A percentile compares a stretch with the other conserved stretches of the same genome.
phyloP scores from a whole-genome alignment of 2,329 filamentous ascomycete genomes.

The Teratosphaeria gauchensis region DNA sequence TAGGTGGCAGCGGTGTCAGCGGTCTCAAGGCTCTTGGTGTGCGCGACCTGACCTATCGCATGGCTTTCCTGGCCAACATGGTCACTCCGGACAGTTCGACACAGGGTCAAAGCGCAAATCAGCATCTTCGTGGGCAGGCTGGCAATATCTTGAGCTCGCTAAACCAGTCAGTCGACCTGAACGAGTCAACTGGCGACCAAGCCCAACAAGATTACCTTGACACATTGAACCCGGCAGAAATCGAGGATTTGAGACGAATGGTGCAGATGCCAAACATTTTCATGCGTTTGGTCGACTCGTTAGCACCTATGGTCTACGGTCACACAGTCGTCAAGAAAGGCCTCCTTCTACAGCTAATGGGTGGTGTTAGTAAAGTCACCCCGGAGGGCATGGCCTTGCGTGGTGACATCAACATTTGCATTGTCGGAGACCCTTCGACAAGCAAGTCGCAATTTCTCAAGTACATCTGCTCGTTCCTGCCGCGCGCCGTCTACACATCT shows the following conservation, averaged over 20 bases:
- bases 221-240: conserved; percentile 76
- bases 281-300: conserved; percentile 79
- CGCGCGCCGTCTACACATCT: conserved; percentile 91
- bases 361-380: conserved; percentile 87
- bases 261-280: conserved; percentile 96
- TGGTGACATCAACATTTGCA: conserved; percentile 97
- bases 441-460: conserved; percentile 98
- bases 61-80: conserved; percentile 97
- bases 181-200: conserved; percentile 67
- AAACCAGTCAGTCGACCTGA: conserved; percentile 60
- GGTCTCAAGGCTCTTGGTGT: conserved; percentile 90
- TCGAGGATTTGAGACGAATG: conserved; percentile 84
- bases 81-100: conserved; percentile 79
- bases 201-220: conserved; percentile 80
- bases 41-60: conserved; percentile 83
- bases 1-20: conserved; percentile 71
- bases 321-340: conserved; percentile 98
- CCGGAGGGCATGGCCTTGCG: conserved; percentile 90
- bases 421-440: conserved; percentile 93
- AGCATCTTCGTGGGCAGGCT: conserved; percentile 61
- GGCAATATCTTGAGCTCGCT: conserved; percentile 78
- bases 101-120: conserved; percentile 59
- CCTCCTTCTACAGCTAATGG: conserved; percentile 83
- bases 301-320: conserved; percentile 94
- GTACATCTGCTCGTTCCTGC: conserved; percentile 95